Percentiles rank a stretch among this genome's conserved stretches.
Evolutionary conservation across 2,329 filamentous ascomycete species (phyloP).

Genomic region (Sporothrix pallida): DNA sequence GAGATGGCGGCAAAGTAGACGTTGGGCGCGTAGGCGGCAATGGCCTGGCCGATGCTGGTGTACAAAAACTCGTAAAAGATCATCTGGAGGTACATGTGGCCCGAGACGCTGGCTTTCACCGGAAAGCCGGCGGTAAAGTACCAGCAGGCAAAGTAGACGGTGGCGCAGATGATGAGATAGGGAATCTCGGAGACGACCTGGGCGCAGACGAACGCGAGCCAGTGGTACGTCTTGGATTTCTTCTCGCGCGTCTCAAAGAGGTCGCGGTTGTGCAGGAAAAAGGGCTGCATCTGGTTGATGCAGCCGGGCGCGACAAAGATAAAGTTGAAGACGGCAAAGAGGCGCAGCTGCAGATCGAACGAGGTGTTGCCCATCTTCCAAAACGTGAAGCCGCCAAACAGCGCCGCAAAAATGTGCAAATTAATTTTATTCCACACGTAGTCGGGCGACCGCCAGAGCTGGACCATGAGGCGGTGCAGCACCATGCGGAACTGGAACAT

Average conservation of each 20-base stretch:
- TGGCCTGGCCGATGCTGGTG: slow-evolving; percentile 65
- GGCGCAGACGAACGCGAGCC: slow-evolving; percentile 70
- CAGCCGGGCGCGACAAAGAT: slow-evolving; percentile 71
- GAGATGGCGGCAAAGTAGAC: slow-evolving; percentile 63
- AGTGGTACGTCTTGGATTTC: slow-evolving; percentile 71
- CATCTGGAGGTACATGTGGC: slow-evolving; percentile 42
- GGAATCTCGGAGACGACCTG: slow-evolving; percentile 74
- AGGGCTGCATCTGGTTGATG: slow-evolving; percentile 71
- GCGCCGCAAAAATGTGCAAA: slow-evolving; percentile 66
- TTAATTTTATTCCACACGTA: slow-evolving; percentile 73
- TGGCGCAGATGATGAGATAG: slow-evolving; percentile 59
- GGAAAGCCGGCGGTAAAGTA: slow-evolving; percentile 49
- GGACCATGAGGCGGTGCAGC: slow-evolving; percentile 42
- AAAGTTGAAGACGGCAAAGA: slow-evolving; percentile 74
- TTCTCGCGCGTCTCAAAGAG: slow-evolving; percentile 74
- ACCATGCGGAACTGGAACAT: slow-evolving; percentile 64
- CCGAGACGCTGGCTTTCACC: slow-evolving; percentile 59
- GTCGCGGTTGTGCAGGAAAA: slow-evolving; percentile 70
- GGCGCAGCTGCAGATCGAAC: slow-evolving; percentile 72
- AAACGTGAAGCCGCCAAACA: slow-evolving; percentile 63
- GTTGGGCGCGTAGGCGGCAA: slow-evolving; percentile 68
- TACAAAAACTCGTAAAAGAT: slow-evolving; percentile 67
- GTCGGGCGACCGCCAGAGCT: slow-evolving; percentile 42
- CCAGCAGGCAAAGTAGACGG: slow-evolving; percentile 65
- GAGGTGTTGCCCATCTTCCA: slow-evolving; percentile 62